A percentile compares a stretch with the other conserved stretches of the same genome.
These are phyloP conservation scores for Kodamaea hsintzibuensis DNA, from an alignment of 805 yeast genomes.

Conservation along the genomic window DNA sequence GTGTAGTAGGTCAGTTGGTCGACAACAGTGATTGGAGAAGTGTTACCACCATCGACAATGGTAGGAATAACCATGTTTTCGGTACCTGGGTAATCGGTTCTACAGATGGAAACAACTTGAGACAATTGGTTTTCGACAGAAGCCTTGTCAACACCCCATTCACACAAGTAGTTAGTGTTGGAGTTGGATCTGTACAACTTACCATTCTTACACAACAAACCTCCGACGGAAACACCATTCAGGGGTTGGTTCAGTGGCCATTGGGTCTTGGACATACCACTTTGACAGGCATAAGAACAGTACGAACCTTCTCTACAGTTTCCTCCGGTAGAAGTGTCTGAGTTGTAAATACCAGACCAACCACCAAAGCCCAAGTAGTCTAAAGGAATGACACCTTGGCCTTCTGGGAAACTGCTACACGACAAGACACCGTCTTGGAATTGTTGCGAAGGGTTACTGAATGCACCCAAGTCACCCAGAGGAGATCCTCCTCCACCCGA, in stretches of 20 bases:
- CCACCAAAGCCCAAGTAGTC: constrained; percentile 80
- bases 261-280: constrained; percentile 81
- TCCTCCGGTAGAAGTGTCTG: constrained; percentile 60
- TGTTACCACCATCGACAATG: constrained; percentile 64
- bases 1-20: constrained; percentile 72
- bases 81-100: constrained; percentile 99
- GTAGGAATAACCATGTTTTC: constrained; percentile 98
- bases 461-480: constrained; percentile 62
- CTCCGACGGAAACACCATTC: constrained; percentile 91
- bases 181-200: constrained; percentile 80
- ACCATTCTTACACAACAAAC: constrained; percentile 83
- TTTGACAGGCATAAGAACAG: constrained; percentile 89
- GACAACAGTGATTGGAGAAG: constrained; percentile 74
- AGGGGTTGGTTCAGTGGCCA: constrained; percentile 91
- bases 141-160: constrained; percentile 79
- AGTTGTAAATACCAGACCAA: constrained; percentile 72
- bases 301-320: constrained; percentile 84
- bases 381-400: constrained; percentile 79
- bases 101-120: constrained; percentile 82
- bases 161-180: constrained; percentile 70
- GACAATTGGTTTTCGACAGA: constrained; percentile 62
- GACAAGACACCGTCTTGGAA: constrained; percentile 73
- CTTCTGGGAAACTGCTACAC: constrained; percentile 74
- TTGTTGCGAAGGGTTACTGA: constrained; percentile 52
- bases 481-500: constrained; percentile 13